Base-by-base conservation (phyloP, 805 yeast genomes). In the Myxozyma vanderwaltii region DNA sequence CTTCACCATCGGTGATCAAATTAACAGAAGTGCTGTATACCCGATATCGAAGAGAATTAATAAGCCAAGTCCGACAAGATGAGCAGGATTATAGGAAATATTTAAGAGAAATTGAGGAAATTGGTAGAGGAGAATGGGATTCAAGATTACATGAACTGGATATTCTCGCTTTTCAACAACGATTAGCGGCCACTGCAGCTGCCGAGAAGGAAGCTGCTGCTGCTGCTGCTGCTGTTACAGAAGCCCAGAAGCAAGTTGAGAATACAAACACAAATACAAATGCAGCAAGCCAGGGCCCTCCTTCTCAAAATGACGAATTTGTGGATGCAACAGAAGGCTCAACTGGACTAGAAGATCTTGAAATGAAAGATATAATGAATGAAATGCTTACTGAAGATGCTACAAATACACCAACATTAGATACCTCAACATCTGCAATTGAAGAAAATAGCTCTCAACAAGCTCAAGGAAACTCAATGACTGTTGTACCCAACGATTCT, bases 101-200 rank as follows among this genome's bases (percentile, higher is more conserved):
- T 45, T 70, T 72, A 46, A 64, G 65, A 12, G 81, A 79, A 56
- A 77, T 79, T 6, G 75, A 74, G 26, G 67, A 71, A 63, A 77
- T 79, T 15, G 79, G 76, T 51, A 68, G 70, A 38, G 81, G 81
- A 1, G 72, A 72, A 52, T 69, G 77, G 63, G 78, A 77, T 44
- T 75, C 74, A 31, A 70, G 72, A 39, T 64, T 70, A 15, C 59
- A 75, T n/a, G 63, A 64, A 10, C 31, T 54, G 40, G 68, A 55
- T 17, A 41, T 33, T 8, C 48, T 50, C 35, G 62, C 54, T 23
- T 15, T 12, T 23, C 46, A 55, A 24, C 46, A 52, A 26, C 43
- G 43, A 2, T 38, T 38, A 38, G 21, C 13, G 4, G 38, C 38
- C 4, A 35, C n/a, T 35, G 38, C 13, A 35, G 38, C 38, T 13